Evolutionary conservation across 345 rosid genomes (phyloP).

Genomic region (Boechera retrofracta): DNA sequence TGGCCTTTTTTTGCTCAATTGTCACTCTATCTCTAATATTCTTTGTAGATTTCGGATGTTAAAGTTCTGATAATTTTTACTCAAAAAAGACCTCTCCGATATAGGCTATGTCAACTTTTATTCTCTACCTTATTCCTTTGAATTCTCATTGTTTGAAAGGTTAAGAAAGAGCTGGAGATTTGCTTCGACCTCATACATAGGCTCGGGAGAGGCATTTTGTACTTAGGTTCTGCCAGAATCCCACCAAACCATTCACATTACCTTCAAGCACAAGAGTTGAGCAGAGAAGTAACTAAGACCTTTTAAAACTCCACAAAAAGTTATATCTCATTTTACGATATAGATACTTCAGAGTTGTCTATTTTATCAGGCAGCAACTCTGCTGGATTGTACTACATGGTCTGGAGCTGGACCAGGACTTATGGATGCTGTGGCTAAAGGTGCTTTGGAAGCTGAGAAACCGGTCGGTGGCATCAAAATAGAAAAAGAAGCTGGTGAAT

Average conservation of each 20-base stretch:
- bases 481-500: constrained; percentile 85
- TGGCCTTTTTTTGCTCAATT: constrained; percentile 24
- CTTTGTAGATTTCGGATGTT: constrained; percentile 9
- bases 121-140: constrained; percentile 30
- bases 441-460: constrained; percentile 80
- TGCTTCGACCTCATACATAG: constrained; percentile 76
- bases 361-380: constrained; percentile 66
- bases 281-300: constrained; percentile 66
- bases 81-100: neutral
- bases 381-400: constrained; percentile 90
- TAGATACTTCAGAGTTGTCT: constrained; percentile 6
- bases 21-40: neutral
- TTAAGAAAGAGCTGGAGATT: constrained; percentile 71
- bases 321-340: neutral
- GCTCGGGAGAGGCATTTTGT: constrained; percentile 84
- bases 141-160: constrained; percentile 56
- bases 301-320: neutral
- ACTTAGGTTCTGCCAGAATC: constrained; percentile 90
- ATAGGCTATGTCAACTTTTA: neutral
- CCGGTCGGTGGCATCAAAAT: constrained; percentile 88
- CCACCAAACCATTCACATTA: constrained; percentile 73
- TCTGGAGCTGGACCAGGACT: constrained; percentile 97
- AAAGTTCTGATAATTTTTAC: too few species aligned
- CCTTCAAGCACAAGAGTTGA: constrained; percentile 60
- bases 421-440: constrained; percentile 89